phyloP scores from a whole-genome alignment of 2,329 filamentous ascomycete genomes.

The Calonectria montana region DNA sequence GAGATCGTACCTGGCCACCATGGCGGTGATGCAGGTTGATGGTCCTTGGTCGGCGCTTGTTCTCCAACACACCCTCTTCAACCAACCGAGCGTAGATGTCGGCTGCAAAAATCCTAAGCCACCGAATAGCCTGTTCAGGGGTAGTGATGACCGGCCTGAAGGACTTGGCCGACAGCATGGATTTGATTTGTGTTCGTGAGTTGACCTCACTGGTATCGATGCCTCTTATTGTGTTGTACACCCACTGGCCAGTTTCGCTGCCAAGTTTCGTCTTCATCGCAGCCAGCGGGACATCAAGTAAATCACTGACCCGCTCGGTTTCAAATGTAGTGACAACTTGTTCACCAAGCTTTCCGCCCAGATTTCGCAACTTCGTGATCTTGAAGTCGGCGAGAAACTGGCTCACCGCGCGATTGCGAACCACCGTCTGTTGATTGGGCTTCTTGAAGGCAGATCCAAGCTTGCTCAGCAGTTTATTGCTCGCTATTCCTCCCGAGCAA shows the following conservation, averaged over 20 bases:
- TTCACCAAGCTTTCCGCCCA: conserved; percentile 95
- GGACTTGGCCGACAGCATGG: conserved; percentile 96
- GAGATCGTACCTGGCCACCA: conserved; percentile 78
- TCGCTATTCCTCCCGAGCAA: conserved; percentile 88
- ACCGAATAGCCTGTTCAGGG: conserved; percentile 81
- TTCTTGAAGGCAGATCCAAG: conserved; percentile 92
- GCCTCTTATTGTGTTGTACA: conserved; percentile 86
- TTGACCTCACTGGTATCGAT: conserved; percentile 91
- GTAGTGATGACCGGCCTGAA: conserved; percentile 87
- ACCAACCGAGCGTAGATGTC: conserved; percentile 92
- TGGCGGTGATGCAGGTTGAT: conserved; percentile 87
- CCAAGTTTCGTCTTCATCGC: conserved; percentile 83
- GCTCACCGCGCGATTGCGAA: conserved; percentile 84
- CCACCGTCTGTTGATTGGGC: conserved; percentile 93
- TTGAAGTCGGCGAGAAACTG: conserved; percentile 87
- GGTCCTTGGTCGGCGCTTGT: conserved; percentile 86
- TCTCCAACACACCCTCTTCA: conserved; percentile 89
- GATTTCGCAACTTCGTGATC: conserved; percentile 92
- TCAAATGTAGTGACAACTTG: conserved; percentile 84
- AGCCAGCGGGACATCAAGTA: conserved; percentile 78
- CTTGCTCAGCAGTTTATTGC: conserved; percentile 96
- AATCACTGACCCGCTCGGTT: conserved; percentile 81
- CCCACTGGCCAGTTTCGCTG: conserved; percentile 86
- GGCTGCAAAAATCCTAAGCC: conserved; percentile 90
- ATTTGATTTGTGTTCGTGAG: conserved; percentile 91